Evolutionary conservation across 208 protist genomes (phyloP).

Genomic region (Leishmania martiniquensis): DNA sequence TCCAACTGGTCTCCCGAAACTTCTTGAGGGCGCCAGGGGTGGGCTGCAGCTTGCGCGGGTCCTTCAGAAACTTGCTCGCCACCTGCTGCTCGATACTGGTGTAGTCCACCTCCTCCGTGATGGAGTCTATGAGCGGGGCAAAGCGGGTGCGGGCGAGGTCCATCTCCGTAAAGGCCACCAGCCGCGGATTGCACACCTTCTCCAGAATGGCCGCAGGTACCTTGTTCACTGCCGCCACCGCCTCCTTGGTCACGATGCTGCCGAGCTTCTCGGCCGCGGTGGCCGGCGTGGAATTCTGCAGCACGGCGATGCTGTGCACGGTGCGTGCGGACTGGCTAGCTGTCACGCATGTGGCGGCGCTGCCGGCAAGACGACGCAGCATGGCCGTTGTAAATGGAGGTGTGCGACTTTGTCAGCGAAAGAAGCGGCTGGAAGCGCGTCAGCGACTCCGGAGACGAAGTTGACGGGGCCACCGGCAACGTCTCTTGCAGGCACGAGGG

Average conservation of each 20-base stretch:
- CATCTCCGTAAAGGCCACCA: conserved; percentile 67
- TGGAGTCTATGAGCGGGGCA: conserved; percentile 65
- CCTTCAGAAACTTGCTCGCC: conserved; percentile 29
- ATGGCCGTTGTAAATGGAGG: background rate
- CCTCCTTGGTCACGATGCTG: conserved; percentile 40
- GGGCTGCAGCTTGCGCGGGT: conserved; percentile 36
- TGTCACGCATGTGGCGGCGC: conserved; percentile 12
- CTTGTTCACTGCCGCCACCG: conserved; percentile 56
- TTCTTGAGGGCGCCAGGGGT: conserved; percentile 66
- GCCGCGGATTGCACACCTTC: conserved; percentile 49
- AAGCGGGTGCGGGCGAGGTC: conserved; percentile 66
- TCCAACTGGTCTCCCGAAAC: conserved; percentile 73
- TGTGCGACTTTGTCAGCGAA: too few species aligned
- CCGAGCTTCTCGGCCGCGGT: conserved; percentile 53
- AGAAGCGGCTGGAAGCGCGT: background rate
- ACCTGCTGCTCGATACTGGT: conserved; percentile 67
- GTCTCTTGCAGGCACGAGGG: too few species aligned
- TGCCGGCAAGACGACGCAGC: conserved; percentile 31
- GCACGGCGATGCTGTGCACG: conserved; percentile 58
- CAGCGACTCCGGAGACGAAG: background rate
- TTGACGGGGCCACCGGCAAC: background rate
- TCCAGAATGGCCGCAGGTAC: conserved; percentile 55
- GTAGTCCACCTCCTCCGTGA: conserved; percentile 57
- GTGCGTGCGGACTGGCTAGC: conserved; percentile 23
- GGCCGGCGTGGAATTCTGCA: conserved; percentile 42